A percentile compares a stretch with the other conserved stretches of the same genome.
phyloP scores from a whole-genome alignment of 106 monocot species.

The Acorus calamus region DNA sequence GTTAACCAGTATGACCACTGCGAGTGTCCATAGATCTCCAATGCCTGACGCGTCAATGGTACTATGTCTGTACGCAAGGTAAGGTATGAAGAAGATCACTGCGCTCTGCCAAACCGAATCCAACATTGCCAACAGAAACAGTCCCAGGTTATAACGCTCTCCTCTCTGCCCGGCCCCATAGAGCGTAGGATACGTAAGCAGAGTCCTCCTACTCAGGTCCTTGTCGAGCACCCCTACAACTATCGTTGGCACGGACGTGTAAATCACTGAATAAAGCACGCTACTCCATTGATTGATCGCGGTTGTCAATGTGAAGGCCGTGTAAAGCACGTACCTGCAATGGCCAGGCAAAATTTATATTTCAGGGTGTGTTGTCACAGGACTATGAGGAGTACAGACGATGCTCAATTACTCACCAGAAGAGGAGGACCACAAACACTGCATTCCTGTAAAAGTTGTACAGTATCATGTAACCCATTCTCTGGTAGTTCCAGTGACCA shows the following conservation, averaged over 20 bases:
- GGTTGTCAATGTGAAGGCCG: not conserved
- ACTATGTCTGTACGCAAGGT: not conserved
- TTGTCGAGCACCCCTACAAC: not conserved
- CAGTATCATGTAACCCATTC: constrained; percentile 93
- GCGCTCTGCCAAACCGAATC: not conserved
- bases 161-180: not conserved
- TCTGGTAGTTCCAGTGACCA: constrained; percentile 99
- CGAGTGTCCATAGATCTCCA: not conserved
- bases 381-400: too few relatives aligned
- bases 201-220: constrained; percentile 1
- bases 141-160: not conserved
- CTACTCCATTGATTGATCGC: not conserved
- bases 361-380: too few relatives aligned
- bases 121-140: not conserved
- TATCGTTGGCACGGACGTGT: not conserved
- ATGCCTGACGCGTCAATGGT: not conserved
- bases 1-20: not conserved
- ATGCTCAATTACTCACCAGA: constrained; percentile 45
- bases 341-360: not conserved
- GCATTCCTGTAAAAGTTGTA: constrained; percentile 99
- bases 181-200: not conserved
- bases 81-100: not conserved
- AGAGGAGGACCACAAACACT: constrained; percentile 63
- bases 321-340: not conserved
- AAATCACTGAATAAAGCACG: not conserved